Evolutionary conservation across 108 stramenopile species (phyloP).

Genomic region (Skeletonema menzelii): DNA sequence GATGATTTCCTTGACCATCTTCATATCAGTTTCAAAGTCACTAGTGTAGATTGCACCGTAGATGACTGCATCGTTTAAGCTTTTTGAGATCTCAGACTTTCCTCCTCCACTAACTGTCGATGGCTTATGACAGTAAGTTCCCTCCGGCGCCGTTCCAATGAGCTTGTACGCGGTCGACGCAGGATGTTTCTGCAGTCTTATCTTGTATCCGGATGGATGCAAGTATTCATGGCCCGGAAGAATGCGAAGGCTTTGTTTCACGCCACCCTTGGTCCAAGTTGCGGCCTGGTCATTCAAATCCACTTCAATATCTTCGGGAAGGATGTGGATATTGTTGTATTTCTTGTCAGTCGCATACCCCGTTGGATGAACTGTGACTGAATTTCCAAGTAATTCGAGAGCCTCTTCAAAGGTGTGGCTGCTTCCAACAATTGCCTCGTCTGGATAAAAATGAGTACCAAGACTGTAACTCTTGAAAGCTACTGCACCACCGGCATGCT

Average conservation of each 20-base stretch:
- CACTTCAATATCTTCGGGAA: conserved; percentile 56
- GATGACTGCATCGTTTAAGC: conserved; percentile 56
- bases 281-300: conserved; percentile 45
- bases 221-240: conserved; percentile 54
- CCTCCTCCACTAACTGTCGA: conserved; percentile 60
- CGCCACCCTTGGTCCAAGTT: conserved; percentile 47
- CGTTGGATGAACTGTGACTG: conserved; percentile 47
- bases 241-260: conserved; percentile 37
- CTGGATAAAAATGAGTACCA: conserved; percentile 51
- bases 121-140: conserved; percentile 64
- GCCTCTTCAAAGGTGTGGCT: conserved; percentile 48
- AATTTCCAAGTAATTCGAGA: conserved; percentile 46
- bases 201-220: conserved; percentile 57
- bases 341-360: conserved; percentile 64
- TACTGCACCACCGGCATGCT: conserved; percentile 62
- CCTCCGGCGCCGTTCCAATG: conserved; percentile 56
- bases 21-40: conserved; percentile 58
- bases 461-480: conserved; percentile 57
- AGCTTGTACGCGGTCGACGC: conserved; percentile 45
- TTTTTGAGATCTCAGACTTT: conserved; percentile 58
- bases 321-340: conserved; percentile 52
- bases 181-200: conserved; percentile 48
- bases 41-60: conserved; percentile 57
- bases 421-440: conserved; percentile 37
- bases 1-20: conserved; percentile 34